Evolutionary conservation across 2,329 filamentous ascomycete species (phyloP), one percentile per base, ranked within the genome.

Genomic region (Cercospora sojina): DNA sequence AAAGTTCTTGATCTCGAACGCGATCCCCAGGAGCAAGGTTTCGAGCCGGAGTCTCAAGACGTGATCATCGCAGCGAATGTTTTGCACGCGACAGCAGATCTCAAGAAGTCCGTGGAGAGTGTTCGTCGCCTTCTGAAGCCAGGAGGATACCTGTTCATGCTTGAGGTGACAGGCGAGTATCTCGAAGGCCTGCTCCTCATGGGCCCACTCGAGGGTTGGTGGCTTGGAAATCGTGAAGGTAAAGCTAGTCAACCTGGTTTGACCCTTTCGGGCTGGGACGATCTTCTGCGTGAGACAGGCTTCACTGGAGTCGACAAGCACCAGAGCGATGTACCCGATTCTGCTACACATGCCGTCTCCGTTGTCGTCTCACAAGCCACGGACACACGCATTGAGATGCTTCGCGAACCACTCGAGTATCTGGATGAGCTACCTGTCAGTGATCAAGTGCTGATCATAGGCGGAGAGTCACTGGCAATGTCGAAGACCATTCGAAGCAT

Each of bases 11-110:
- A 81, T 61, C 67, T 80, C 18, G 75, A 77, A 13, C 63, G 72
- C 10, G 74, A 77, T 32, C 70, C 73, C 1, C n/a, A 64, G 0
- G 58, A 64, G 0, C 80, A 83, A 64, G 79, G 79, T 0, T 80
- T 80, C 27, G 58, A 74, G 35, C 47, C 41, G 3, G 66, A 64
- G 4, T 62, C 65, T 20, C 74, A 72, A 41, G 75, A 77, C 51
- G 20, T 75, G 53, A 66, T 77, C 10, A 69, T 76, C 41, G 74
- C 74, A n/a, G 59, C 68, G 5, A 73, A 73, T 27, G 73, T 75
- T 2, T 49, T 74, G 3, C 73, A 75, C 56, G 71, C 73, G 7
- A 74, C 73, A 9, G 62, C 59, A 9, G 62, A 67, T 16, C 57
- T 75, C 7, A 65, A 62, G 4, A 64, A 68, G n/a, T 64, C 72